Base-by-base conservation (phyloP, 75 land plant genomes). In the Isoetes taiwanensis region DNA sequence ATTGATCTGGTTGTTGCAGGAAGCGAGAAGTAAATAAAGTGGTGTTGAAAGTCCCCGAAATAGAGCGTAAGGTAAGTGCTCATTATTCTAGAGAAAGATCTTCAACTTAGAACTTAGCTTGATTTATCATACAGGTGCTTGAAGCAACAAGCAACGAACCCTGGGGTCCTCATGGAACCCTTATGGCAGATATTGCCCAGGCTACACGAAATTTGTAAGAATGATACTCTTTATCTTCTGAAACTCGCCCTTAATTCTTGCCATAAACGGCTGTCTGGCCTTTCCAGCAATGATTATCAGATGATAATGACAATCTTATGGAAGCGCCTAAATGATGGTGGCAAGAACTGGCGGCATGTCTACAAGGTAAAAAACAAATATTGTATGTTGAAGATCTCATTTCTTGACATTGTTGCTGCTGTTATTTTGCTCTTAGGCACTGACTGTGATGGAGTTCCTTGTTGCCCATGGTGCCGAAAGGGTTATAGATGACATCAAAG, bases 311-410 rank as follows among this genome's bases (percentile, higher is more conserved):
- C 42, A 58, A 69, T 76, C 11, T 39, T 83, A 10, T 83, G 93
- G 93, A 78, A 74, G 56, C 73, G 93, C 29, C 32, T 83, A 28
- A 71, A 58, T 65, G 88, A 83, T n/a, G 74, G 79, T 30, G 80
- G 84, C 11, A 59, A 59, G 39, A 83, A 83, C 57, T 86, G 93
- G 93, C 71, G 93, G 17, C 88, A 86, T 83, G 93, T 83, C 2
- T 83, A 77, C 59, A 86, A 86, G 88, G 93, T 86, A 26, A n/a
- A 1, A 20, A 12, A 1, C 21, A 0, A 30, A 46, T 24, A 53
- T 32, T 28, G 33, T 32, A 10, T 57, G 9, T 40, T 2, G 21
- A 5, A 25, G 33, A 39, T 57, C 57, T 21, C 11, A 19, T 52
- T 19, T 58, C 17, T 16, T 12, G 16, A 26, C 14, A n/a, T 37